Conservation (phyloP, 2,329 filamentous ascomycete genomes). For the Ceratocystis eucalypticola region DNA sequence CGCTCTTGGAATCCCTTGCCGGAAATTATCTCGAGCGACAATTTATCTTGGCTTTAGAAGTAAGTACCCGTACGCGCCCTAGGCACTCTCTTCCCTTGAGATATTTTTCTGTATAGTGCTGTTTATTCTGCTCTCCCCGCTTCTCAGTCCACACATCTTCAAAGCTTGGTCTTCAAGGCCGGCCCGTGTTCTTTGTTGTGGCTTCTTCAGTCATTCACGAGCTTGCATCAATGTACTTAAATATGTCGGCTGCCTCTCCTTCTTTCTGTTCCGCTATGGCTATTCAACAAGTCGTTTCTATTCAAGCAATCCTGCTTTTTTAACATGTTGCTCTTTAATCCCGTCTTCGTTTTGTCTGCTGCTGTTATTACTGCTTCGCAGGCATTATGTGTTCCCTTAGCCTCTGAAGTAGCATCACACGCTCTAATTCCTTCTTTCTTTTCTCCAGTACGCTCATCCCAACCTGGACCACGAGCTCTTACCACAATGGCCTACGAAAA, state of each 20-base stretch:
- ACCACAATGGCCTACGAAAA: conserved; percentile 35
- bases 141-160: not conserved
- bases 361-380: conserved; percentile 4
- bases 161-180: not conserved
- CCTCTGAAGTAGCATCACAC: not conserved
- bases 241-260: not conserved
- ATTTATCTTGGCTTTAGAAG: not conserved
- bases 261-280: not conserved
- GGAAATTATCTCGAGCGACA: not conserved
- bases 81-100: not conserved
- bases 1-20: not conserved
- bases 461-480: conserved; percentile 18
- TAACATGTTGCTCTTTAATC: not conserved
- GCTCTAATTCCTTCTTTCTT: conserved; percentile 12
- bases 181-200: not conserved
- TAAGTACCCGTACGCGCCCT: not conserved
- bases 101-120: not conserved
- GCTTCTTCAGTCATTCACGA: not conserved
- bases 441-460: not conserved
- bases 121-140: not conserved
- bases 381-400: not conserved
- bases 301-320: not conserved
- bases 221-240: not conserved
- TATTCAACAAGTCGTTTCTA: not conserved
- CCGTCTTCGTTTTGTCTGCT: not conserved